A percentile compares a stretch with the other conserved stretches of the same genome.
These are phyloP conservation scores for Oryza longistaminata DNA, from an alignment of 176 grass and related monocot species.

Conservation along the genomic window DNA sequence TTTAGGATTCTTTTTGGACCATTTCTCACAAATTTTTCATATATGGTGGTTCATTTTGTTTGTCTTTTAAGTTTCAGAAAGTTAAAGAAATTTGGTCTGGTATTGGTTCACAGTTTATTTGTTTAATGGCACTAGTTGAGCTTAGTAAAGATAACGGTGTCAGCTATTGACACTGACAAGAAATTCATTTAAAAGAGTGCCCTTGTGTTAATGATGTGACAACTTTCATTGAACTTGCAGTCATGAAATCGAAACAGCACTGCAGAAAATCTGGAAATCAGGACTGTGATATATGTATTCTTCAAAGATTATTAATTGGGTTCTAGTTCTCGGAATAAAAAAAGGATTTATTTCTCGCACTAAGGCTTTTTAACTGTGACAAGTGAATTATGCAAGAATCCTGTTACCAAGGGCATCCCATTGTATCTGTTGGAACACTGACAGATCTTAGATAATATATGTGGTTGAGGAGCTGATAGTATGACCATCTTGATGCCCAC, in stretches of 20 bases:
- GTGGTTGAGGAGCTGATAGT: neutral
- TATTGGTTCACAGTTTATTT: neutral
- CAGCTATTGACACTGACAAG: neutral
- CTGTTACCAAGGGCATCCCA: neutral
- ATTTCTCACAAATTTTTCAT: neutral
- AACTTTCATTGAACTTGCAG: neutral
- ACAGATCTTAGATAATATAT: neutral
- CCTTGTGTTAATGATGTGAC: slow-evolving; percentile 7
- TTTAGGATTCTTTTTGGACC: neutral
- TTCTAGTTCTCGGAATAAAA: no score
- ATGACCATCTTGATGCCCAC: neutral
- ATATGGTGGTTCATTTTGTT: neutral
- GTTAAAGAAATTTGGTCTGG: neutral
- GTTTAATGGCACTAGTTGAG: neutral
- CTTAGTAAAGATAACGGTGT: slow-evolving; percentile 10
- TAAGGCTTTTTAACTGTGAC: slow-evolving; percentile 20
- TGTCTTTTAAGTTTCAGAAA: neutral
- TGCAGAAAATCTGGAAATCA: slow-evolving; percentile 3
- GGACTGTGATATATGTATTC: neutral
- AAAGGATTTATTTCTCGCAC: neutral
- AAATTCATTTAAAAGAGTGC: neutral
- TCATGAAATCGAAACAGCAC: slow-evolving; percentile 15
- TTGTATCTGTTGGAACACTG: neutral
- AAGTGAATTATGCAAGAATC: slow-evolving; percentile 8
- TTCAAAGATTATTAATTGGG: neutral